A percentile compares a stretch with the other conserved stretches of the same genome.
Conservation (phyloP, 805 yeast species). For the Candida sithepensis region DNA sequence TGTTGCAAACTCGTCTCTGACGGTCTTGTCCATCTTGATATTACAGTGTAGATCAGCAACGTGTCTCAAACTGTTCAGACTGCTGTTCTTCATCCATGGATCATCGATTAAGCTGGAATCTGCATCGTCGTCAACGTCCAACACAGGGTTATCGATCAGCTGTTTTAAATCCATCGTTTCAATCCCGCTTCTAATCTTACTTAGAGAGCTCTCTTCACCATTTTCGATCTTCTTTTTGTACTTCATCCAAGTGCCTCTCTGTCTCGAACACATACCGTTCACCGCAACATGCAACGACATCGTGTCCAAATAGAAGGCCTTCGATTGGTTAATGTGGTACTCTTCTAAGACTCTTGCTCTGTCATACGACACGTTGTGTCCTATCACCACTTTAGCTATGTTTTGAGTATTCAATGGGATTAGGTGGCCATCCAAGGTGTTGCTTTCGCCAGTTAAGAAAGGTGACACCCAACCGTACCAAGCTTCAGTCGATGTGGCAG, state of each 20-base stretch:
- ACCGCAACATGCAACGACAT: slow-evolving; percentile 90
- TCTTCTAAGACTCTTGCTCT: slow-evolving; percentile 85
- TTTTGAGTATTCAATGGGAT: slow-evolving; percentile 65
- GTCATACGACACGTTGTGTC: slow-evolving; percentile 90
- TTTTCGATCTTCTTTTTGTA: slow-evolving; percentile 41
- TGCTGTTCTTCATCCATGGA: slow-evolving; percentile 82
- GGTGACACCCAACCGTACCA: slow-evolving; percentile 98
- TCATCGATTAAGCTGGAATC: slow-evolving; percentile 44
- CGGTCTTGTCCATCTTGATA: slow-evolving; percentile 59
- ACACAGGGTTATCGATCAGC: slow-evolving; percentile 26
- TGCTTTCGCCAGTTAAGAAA: slow-evolving; percentile 54
- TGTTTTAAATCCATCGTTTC: slow-evolving; percentile 24
- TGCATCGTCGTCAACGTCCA: slow-evolving; percentile 30
- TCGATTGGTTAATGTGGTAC: slow-evolving; percentile 61
- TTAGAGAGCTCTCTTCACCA: slow-evolving; percentile 8
- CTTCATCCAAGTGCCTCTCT: slow-evolving; percentile 72
- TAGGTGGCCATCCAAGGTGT: slow-evolving; percentile 50
- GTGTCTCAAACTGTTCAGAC: slow-evolving; percentile 74
- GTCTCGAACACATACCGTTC: slow-evolving; percentile 90
- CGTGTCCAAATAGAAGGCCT: slow-evolving; percentile 82
- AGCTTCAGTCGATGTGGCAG: slow-evolving; percentile 70
- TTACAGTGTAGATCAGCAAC: slow-evolving; percentile 80
- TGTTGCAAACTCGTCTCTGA: slow-evolving; percentile 61
- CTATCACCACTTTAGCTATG: slow-evolving; percentile 62
- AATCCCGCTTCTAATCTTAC: slow-evolving; percentile 19